A percentile compares a stretch with the other conserved stretches of the same genome.
Evolutionary conservation across 23 red algal species (phyloP).

Genomic region (Chondrus crispus): DNA sequence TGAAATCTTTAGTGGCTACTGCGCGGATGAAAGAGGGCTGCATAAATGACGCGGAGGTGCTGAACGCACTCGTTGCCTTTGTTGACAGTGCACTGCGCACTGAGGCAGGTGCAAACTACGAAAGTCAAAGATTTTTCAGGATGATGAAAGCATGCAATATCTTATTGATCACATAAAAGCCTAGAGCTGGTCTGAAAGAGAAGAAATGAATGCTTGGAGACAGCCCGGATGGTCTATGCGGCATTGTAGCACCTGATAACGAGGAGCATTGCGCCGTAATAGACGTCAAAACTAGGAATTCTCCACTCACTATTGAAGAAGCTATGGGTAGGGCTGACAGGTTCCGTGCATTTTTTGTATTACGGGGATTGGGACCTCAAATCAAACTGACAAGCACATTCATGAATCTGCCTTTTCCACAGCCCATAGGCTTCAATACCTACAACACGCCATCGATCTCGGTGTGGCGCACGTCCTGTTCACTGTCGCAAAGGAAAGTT

Average conservation of each 20-base stretch:
- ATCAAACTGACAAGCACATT: neutral
- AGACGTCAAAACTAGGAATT: neutral
- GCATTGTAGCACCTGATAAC: neutral
- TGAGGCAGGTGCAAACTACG: too few species aligned
- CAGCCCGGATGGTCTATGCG: neutral
- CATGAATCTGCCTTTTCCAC: neutral
- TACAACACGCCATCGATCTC: neutral
- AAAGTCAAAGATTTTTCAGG: too few species aligned
- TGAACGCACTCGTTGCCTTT: neutral
- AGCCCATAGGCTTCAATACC: neutral
- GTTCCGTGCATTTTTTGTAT: neutral
- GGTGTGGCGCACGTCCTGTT: neutral
- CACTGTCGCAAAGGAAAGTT: neutral
- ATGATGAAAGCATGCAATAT: too few species aligned
- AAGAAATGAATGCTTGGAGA: neutral
- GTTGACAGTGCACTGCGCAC: neutral
- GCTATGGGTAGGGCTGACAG: neutral
- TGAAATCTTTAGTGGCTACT: neutral
- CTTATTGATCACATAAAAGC: neutral
- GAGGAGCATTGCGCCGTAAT: neutral
- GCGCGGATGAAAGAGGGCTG: neutral
- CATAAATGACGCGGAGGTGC: neutral
- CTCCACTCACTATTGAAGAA: neutral
- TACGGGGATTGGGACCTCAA: neutral
- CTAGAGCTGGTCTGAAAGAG: neutral